Conservation (phyloP, 139 green algal genomes). For the Haematococcus lacustris region DNA sequence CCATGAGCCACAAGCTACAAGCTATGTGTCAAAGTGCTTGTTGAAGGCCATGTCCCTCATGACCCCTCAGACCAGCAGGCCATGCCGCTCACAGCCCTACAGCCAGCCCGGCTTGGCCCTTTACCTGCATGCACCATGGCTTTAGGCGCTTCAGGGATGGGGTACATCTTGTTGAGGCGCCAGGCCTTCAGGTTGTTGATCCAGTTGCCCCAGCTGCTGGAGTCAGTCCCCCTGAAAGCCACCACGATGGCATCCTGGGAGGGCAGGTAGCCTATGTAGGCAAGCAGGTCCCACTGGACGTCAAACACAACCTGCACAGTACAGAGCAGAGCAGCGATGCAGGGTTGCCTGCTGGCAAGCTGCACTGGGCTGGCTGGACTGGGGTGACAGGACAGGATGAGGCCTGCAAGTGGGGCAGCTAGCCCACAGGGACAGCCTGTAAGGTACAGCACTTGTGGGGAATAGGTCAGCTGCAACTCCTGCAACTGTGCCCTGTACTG, state of each 20-base stretch:
- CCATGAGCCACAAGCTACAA: too few relatives aligned
- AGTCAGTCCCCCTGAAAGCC: constrained; percentile 69
- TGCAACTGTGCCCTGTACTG: not conserved
- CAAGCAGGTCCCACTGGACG: constrained; percentile 58
- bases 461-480: not conserved
- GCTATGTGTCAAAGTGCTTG: too few relatives aligned
- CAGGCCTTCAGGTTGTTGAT: constrained; percentile 71
- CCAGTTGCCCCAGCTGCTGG: constrained; percentile 60
- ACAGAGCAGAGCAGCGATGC: too few relatives aligned
- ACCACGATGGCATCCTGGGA: constrained; percentile 52
- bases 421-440: too few relatives aligned
- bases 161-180: constrained; percentile 35
- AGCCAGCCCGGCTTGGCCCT: too few relatives aligned
- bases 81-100: too few relatives aligned
- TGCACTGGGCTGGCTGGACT: not conserved
- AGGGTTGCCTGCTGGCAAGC: too few relatives aligned
- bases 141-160: constrained; percentile 15
- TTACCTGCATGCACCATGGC: constrained; percentile 19
- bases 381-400: not conserved
- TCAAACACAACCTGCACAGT: constrained; percentile 52
- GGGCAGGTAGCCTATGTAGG: constrained; percentile 56
- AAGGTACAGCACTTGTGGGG: not conserved
- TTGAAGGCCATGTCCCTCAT: too few relatives aligned
- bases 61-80: too few relatives aligned
- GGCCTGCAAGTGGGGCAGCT: too few relatives aligned